Base-by-base conservation (phyloP, 306 rosid genomes). In the Luffa aegyptiaca region DNA sequence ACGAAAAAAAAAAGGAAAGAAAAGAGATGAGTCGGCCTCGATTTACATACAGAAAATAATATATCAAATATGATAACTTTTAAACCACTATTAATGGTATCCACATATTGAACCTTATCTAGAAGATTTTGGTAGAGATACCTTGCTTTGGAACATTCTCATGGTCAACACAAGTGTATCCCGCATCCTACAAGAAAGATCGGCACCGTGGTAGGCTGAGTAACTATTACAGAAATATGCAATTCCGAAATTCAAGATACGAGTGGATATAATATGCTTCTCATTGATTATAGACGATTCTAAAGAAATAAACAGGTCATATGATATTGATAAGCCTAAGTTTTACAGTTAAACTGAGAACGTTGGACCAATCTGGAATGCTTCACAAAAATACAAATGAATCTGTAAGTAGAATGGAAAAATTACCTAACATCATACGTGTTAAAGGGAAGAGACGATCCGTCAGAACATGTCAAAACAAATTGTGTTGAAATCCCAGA, bases 131-230 rank as follows among this genome's bases (percentile, higher is more conserved):
- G 55, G 41, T 16, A 10, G 70, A 85, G 62, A 80, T 92, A 94
- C 98, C 97, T 94, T 94, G 82, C 89, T 87, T 90, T 92, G 98
- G 83, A 88, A 91, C 87, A 91, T 64, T 88, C 98, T 88, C 94
- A 92, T 89, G 57, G 96, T 92, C 86, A 94, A 84, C 62, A 90
- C 98, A 71, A 94, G 92, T 9, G 96, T 91, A 84, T 94, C 98
- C 1, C 98, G 94, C 91, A 83, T 84, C 82, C 98, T 94, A 77
- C 91, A 84, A 87, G 81, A 80, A 79, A 84, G 81, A 83, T 69
- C 65, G 81, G 74, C 52, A 76, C 80, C 78, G 42, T 52, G 37
- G 75, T 56, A 83, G 71, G 63, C 44, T 78, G 62, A 13, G 21
- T 33, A 20, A 59, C 45, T 17, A 33, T 57, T 79, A 36, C 57